These are phyloP conservation scores for Eucalyptus camaldulensis DNA, from an alignment of 345 rosid species.

Conservation along the genomic window DNA sequence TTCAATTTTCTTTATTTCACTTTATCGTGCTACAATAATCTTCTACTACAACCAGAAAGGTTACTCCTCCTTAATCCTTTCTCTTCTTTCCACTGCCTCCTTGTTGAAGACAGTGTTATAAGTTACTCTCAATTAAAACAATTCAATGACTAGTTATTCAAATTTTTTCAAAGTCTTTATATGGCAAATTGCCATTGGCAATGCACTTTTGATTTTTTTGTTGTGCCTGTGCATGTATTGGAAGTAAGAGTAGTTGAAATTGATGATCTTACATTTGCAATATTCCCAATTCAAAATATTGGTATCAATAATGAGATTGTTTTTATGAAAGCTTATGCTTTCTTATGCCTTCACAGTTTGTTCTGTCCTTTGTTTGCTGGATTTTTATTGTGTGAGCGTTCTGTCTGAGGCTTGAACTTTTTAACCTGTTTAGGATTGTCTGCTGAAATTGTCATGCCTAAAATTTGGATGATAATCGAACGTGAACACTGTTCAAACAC, in stretches of 20 bases:
- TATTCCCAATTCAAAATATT: neutral
- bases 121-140: neutral
- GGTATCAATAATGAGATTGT: neutral
- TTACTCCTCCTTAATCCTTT: neutral
- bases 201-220: neutral
- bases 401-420: neutral
- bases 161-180: neutral
- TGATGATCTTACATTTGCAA: neutral
- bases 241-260: neutral
- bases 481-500: neutral
- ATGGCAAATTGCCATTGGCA: too few species aligned
- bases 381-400: neutral
- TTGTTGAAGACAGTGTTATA: neutral
- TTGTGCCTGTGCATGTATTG: neutral
- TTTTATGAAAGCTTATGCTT: neutral
- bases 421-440: neutral
- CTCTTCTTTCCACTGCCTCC: neutral
- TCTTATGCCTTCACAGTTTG: neutral
- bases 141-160: neutral
- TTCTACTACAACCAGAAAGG: neutral
- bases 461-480: neutral
- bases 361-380: neutral
- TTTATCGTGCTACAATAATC: neutral
- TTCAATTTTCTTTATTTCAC: neutral
- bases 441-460: neutral